Evolutionary conservation across 768 basidiomycete species (phyloP), one percentile per base, ranked within the genome.

Genomic region (Melanogaster broomeanus): DNA sequence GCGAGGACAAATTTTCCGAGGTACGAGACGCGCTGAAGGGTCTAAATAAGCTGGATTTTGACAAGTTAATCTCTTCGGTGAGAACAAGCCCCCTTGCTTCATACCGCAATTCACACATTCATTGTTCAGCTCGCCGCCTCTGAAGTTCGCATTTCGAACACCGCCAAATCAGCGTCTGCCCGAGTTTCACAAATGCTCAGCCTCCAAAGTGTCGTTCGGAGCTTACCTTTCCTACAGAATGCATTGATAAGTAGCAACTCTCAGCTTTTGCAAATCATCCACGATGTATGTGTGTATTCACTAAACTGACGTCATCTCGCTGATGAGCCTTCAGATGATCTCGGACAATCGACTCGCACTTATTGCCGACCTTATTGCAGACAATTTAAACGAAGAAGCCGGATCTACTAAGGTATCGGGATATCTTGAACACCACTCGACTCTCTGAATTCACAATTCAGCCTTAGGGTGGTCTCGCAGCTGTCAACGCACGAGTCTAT

Each of bases 41-140:
- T 2, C 68, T 93, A 47, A 85, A 89, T 64, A 87, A 88, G 62
- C 75, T 90, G 66, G 96, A 98, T 60, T 80, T 96, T 24, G 95
- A 98, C 68, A 94, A 89, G 63, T 72, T 97, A 7, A 87, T 93
- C 31, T 83, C 79, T 42, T 81, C 81, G 24, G 89, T 87, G 60
- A 52, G 75, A 56, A 6, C 28, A 19, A 3, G 13, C 30, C 22
- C 19, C 7, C 11, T 38, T 2, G 4, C 34, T 6, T 45, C 3
- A 27, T 27, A 22, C 19, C 21, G n/a, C 46, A 22, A 11, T 42
- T 48, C 7, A 45, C 27, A n/a, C 16, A 15, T 5, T 24, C 15
- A 18, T 45, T 11, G 28, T 38, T n/a, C 47, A 93, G 89, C 79
- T 92, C 28, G 83, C 80, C 2, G 76, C 83, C 1, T 81, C 79